Base-by-base conservation (phyloP, 78 protist genomes). In the Capsaspora owczarzaki region DNA sequence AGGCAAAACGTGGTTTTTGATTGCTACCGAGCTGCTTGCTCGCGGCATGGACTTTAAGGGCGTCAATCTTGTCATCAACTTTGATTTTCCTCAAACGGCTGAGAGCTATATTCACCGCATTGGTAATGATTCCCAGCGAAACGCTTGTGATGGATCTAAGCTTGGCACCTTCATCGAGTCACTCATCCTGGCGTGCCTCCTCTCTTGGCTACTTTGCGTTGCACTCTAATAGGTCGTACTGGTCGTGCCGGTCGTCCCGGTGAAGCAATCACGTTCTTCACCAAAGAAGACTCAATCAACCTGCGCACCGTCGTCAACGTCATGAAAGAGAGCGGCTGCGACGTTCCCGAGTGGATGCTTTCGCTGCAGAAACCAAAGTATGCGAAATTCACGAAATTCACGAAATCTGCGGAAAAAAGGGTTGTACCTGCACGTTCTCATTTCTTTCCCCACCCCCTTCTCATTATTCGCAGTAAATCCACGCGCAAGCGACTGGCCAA, bases 41-140 rank as follows among this genome's bases (percentile, higher is more conserved):
- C 89, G 99, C n/a, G 99, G 99, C 42, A 89, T 97, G 87, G 99
- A 97, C 78, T 93, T 97, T 82, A 90, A 77, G 60, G 95, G 95
- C 70, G 92, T 96, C 23, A 49, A 41, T 38, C 40, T 74, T 25
- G 97, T 96, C 42, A 89, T 96, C 87, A 96, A 96, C 87, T 96
- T 82, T 46, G 99, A 96, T 79, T 93, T 96, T 68, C 99, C 99
- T 1, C 81, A 37, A 42, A 29, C 88, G n/a, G 70, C 85, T 14
- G 69, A 31, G 22, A 31, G 60, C 20, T 92, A 92, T 78, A 82
- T 88, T 76, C 92, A 88, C 37, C 85, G 92, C 0, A 53, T 88
- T 33, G 90, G 90, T 4, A n/a, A n/a, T n/a, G n/a, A n/a, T n/a
- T n/a, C n/a, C n/a, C n/a, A n/a, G n/a, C n/a, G n/a, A n/a, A n/a